Base-by-base conservation (phyloP, 768 basidiomycete species). In the Lepiota venenata region DNA sequence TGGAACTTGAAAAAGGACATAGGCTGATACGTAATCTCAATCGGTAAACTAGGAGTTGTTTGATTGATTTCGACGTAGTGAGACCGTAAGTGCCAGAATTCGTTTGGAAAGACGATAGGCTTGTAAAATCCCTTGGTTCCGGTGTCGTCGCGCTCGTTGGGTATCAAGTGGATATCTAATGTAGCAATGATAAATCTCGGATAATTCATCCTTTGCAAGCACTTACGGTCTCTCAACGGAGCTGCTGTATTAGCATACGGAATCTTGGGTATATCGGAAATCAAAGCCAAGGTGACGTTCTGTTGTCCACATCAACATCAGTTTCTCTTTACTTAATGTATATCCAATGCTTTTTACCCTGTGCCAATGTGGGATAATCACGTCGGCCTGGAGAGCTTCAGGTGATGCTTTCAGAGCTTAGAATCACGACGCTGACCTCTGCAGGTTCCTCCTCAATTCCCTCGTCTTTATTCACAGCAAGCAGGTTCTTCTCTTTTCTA, bases 81-180 rank as follows among this genome's bases (percentile, higher is more conserved):
- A 39, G 88, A 86, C 37, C 85, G 83, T 27, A 93, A 78, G 58
- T 88, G 82, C 93, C 96, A 98, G 71, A 98, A 98, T 64, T 97
- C 93, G 65, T 98, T 98, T 12, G 92, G 83, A 69, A 88, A 98
- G 36, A 98, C 66, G 55, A 95, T 85, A 8, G 96, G 96, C 63
- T 84, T 88, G 78, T 95, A 93, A 58, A 77, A 82, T 2, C 83
- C 88, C 56, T 77, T 79, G 2, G 76, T 78, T 3, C 87, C 86
- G 20, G 82, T 81, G 36, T 79, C 69, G 58, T 91, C 88, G 36
- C 88, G 82, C 52, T 74, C 62, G 21, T 71, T 75, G 3, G 81
- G 76, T 37, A 87, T 73, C 38, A 93, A 65, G 49, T 83, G 72
- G 43, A 93, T 67, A 66, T 90, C 90, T 88, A 9, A 44, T 21